phyloP scores from a whole-genome alignment of 768 basidiomycete species.

The Pleurotus salmoneostramineus region DNA sequence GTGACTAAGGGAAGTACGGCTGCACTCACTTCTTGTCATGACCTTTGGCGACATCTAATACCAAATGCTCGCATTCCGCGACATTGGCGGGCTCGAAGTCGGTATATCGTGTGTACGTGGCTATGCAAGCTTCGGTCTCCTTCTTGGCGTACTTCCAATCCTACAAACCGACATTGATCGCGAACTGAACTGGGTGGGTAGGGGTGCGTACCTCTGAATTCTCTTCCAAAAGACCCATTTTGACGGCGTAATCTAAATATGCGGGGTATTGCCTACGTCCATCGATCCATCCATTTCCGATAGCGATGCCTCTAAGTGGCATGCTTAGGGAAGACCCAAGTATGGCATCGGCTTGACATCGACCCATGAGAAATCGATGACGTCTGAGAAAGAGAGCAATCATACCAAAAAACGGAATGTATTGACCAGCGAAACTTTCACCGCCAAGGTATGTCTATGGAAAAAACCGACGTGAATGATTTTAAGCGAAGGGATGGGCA shows the following conservation, averaged over 20 bases:
- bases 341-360: slow-evolving; percentile 67
- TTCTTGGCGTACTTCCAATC: slow-evolving; percentile 58
- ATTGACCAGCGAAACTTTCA: slow-evolving; percentile 97
- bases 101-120: slow-evolving; percentile 26
- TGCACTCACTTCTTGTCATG: slow-evolving; percentile 34
- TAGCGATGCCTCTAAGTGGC: slow-evolving; percentile 76
- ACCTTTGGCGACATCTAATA: slow-evolving; percentile 38
- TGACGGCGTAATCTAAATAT: slow-evolving; percentile 82
- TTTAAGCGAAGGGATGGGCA: background rate
- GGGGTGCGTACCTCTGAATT: slow-evolving; percentile 52
- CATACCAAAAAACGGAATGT: slow-evolving; percentile 91
- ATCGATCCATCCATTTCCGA: slow-evolving; percentile 99
- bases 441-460: slow-evolving; percentile 90
- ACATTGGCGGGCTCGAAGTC: slow-evolving; percentile 52
- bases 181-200: background rate
- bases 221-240: slow-evolving; percentile 72
- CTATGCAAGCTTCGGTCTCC: slow-evolving; percentile 57
- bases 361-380: slow-evolving; percentile 1
- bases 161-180: slow-evolving; percentile 26
- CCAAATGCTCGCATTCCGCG: slow-evolving; percentile 55
- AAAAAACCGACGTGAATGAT: background rate
- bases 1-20: background rate
- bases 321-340: slow-evolving; percentile 56
- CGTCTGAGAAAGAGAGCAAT: slow-evolving; percentile 1
- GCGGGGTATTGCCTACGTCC: slow-evolving; percentile 83